Evolutionary conservation across 148 eudicot genomes (phyloP), one percentile per base, ranked within the genome.

Genomic region (Rhododendron ovatum): DNA sequence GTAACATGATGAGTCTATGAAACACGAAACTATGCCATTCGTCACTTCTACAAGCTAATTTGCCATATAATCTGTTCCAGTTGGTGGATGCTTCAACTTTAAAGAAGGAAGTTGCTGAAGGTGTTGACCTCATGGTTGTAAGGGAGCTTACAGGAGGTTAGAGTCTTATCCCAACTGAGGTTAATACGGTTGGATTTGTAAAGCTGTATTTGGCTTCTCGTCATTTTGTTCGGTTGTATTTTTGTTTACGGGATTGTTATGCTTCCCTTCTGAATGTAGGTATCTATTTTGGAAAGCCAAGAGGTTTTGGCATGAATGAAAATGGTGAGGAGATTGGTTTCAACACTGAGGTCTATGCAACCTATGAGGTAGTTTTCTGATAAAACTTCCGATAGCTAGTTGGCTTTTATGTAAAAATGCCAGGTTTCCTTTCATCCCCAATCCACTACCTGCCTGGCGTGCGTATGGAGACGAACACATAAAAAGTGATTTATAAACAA

Each of bases 101-200:
- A 91, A 97, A 95, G 89, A 95, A 91, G 88, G 99, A 97, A 82
- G 93, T 97, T 83, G 99, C 98, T 86, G 99, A 97, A 90, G 99
- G 99, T 78, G 98, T 97, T 87, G 98, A 97, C 86, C 91, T 97
- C 71, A 95, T 95, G 98, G 98, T 97, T 65, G 98, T 97, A 84
- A 92, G 99, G 86, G 99, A 97, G 87, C 99, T 97, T 81, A 95
- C 99, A 45, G 96, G 96, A 89, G 98, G 99, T 97, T 77, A 89
- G 93, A 28, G 12, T 86, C 48, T 63, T 17, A 24, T 82, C 45
- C 82, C 65, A 53, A 37, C n/a, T 43, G 28, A 55, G 86, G 24
- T 85, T 35, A 30, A 78, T 71, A 30, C 0, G 5, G 41, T 69
- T 74, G 59, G 26, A 28, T 35, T 59, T 61, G 22, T 83, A 45